Base-by-base conservation (phyloP, 768 basidiomycete species). In the Trametes cinnabarina region DNA sequence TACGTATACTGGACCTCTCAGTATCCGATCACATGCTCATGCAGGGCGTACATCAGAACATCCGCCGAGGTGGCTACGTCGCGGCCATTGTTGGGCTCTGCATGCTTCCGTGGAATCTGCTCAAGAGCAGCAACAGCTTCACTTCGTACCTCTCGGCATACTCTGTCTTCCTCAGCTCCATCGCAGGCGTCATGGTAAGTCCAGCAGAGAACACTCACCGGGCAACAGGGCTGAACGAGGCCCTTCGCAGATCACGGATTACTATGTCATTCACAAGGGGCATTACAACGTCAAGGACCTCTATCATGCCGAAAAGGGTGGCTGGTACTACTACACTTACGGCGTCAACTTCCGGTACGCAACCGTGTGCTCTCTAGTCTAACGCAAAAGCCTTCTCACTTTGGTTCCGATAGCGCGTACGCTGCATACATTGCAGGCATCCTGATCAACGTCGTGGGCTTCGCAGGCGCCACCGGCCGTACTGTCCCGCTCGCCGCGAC, bases 131-230 rank as follows among this genome's bases (percentile, higher is more conserved):
- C 71, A 91, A 85, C 67, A 80, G 75, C 60, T 92, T 92, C 72
- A 86, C 88, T 4, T 87, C 87, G 30, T 92, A 92, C 71, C 81
- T 93, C 23, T 88, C 87, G 3, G 87, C 88, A 3, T 92, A 91
- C 71, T 86, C 86, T 11, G 90, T 90, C 53, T 92, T 88, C 77
- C 74, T 90, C 43, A 87, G 86, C 48, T 90, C 89, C 23, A 88
- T 94, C 65, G 86, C 85, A 28, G 88, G 89, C 10, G 88, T 90
- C 19, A 90, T 91, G 86, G 85, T 86, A 47, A 23, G 77, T 65
- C n/a, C 22, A 15, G 9, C 7, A 11, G 11, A n/a, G 3, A 7
- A 34, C n/a, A 34, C 34, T 34, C 34, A 34, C 7, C 8, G 34
- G 8, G 14, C 34, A 7, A 34, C 7, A 7, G 34, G 14, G 14